A percentile compares a stretch with the other conserved stretches of the same genome.
Conservation (phyloP, 306 rosid species). For the Pyrus bretschneideri region DNA sequence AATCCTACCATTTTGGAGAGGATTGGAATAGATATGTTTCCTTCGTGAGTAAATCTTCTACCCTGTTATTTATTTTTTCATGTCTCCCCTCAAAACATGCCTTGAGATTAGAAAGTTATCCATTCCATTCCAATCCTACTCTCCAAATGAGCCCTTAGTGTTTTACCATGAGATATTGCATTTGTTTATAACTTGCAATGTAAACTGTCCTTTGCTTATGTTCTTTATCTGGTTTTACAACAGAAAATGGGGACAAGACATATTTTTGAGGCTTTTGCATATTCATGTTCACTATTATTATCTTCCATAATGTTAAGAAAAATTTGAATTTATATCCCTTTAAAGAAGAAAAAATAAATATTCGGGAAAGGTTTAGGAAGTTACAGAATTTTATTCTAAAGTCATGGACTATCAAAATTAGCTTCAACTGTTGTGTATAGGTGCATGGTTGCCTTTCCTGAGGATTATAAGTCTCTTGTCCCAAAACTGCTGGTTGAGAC, state of each 20-base stretch:
- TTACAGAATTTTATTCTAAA: background rate
- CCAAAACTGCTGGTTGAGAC: slow-evolving; percentile 84
- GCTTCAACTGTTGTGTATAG: slow-evolving; percentile 40
- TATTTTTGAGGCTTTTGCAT: background rate
- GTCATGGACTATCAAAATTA: slow-evolving; percentile 3
- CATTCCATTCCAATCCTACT: too few relatives aligned
- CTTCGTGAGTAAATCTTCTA: too few relatives aligned
- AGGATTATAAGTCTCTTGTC: slow-evolving; percentile 73
- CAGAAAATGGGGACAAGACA: background rate
- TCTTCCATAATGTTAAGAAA: background rate
- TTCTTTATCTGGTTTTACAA: background rate
- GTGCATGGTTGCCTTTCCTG: slow-evolving; percentile 90
- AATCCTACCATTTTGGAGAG: too few relatives aligned
- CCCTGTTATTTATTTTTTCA: too few relatives aligned
- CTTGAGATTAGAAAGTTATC: too few relatives aligned
- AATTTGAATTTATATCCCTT: background rate
- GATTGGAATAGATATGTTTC: too few relatives aligned
- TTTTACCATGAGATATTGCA: background rate
- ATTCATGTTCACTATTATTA: background rate
- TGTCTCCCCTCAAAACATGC: too few relatives aligned
- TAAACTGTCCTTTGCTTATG: background rate
- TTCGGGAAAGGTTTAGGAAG: slow-evolving; percentile 12
- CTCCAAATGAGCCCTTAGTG: background rate
- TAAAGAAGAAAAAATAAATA: background rate
- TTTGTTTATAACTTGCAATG: background rate